Base-by-base conservation (phyloP, 1,284 basidiomycete genomes). In the Ganoderma boninense region DNA sequence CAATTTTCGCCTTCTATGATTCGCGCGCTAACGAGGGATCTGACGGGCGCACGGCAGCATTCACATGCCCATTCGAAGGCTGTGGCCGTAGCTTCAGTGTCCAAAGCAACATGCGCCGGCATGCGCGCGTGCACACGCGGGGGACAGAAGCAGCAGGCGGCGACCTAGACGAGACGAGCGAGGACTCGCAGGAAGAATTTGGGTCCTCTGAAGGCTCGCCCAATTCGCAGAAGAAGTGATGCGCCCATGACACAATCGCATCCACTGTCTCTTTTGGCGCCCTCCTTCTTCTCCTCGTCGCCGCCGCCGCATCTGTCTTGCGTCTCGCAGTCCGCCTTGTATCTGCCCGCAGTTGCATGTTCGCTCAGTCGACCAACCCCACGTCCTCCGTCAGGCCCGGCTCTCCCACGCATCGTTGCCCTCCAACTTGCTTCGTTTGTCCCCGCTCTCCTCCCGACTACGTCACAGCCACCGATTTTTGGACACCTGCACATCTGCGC, bases 51-150 rank as follows among this genome's bases (percentile, higher is more conserved):
- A 16, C 56, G 63, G 67, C 80, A 95, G 93, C 93, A 23, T 94
- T 92, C 81, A 83, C 86, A 67, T 95, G 94, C 79, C 89, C 93
- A 18, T 87, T 90, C 68, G 89, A 91, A 70, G 88, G 88, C 70
- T 95, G 94, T 80, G 91, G 92, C 10, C 89, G 93, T 65, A 90
- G 90, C 77, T 95, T 95, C 81, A 94, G 92, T 79, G 94, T 95
- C 66, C 88, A 94, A 77, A 94, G 92, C 79, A 95, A 95, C 83
- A 95, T 95, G 94, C 91, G 93, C 70, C 86, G 93, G 68, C 93
- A 95, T 79, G 89, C 92, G 68, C 89, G 93, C 69, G 90, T 92
- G 29, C 93, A 95, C 77, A 84, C 80, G 38, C 76, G 79, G n/a
- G 73, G 73, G 1, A 69, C 76, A 38, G 77, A 75, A 42, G 66